Conservation (phyloP, 805 yeast species). For the Nakazawaea peltata region DNA sequence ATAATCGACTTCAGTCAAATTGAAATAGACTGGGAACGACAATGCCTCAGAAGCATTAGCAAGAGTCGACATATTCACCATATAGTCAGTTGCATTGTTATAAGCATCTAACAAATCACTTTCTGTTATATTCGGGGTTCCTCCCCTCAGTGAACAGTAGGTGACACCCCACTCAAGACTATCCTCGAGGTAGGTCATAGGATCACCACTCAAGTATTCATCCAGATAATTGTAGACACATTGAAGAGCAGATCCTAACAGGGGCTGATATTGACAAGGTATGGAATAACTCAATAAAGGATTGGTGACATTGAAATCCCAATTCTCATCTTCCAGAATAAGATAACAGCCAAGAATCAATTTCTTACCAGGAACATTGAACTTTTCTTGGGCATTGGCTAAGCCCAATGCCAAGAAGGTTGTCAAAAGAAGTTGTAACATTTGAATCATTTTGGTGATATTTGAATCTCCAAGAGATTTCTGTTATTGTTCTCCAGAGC, state of each 20-base stretch:
- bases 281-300: neutral
- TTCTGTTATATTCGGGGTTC: too few species aligned
- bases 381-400: neutral
- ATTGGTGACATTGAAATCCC: neutral
- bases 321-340: too few species aligned
- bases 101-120: too few species aligned
- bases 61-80: constrained; percentile 8
- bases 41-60: constrained; percentile 7
- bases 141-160: neutral
- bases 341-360: neutral
- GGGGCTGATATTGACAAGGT: constrained; percentile 2
- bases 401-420: too few species aligned
- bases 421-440: too few species aligned
- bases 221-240: constrained; percentile 1
- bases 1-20: constrained; percentile 7
- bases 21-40: constrained; percentile 12
- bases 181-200: neutral
- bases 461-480: too few species aligned
- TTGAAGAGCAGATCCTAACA: neutral
- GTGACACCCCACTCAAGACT: neutral
- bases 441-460: too few species aligned
- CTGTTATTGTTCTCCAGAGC: too few species aligned
- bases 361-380: neutral
- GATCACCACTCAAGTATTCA: neutral
- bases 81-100: constrained; percentile 20